These are phyloP conservation scores for Penicillium daleae DNA, from an alignment of 495 filamentous ascomycete genomes.

Conservation along the genomic window DNA sequence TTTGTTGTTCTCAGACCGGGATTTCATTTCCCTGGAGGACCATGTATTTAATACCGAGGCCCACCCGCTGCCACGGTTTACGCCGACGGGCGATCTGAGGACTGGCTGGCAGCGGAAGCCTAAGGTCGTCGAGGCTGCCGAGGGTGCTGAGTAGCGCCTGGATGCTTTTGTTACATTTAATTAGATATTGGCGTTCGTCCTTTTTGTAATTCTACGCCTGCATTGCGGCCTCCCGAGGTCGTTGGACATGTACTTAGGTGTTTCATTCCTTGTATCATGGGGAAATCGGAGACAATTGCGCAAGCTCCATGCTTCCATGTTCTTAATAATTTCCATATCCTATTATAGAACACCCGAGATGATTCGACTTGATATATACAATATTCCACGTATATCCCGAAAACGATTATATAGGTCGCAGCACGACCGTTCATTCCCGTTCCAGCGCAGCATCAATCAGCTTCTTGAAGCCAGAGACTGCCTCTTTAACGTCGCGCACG, in stretches of 20 bases:
- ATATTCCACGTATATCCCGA: too few species aligned
- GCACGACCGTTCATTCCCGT: constrained; percentile 21
- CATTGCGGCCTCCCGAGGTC: not conserved
- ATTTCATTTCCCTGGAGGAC: constrained; percentile 80
- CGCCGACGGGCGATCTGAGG: constrained; percentile 73
- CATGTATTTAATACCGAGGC: constrained; percentile 96
- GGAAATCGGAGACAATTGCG: not conserved
- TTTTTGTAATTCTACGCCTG: not conserved
- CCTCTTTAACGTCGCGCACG: constrained; percentile 66
- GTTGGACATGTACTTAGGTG: not conserved
- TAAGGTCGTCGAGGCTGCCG: not conserved
- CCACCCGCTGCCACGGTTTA: constrained; percentile 86
- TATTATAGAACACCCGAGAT: not conserved
- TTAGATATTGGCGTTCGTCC: not conserved
- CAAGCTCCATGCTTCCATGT: not conserved
- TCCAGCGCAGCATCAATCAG: constrained; percentile 66
- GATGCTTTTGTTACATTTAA: not conserved
- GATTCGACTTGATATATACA: not conserved
- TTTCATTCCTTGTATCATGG: not conserved
- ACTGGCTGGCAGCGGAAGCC: constrained; percentile 87
- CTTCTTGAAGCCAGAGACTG: constrained; percentile 72
- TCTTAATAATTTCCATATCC: not conserved
- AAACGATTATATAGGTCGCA: too few species aligned
- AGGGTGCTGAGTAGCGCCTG: constrained; percentile 31
- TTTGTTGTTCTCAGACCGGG: constrained; percentile 84